Conservation (phyloP, 176 grass and related monocot species). For the Thalia dealbata region DNA sequence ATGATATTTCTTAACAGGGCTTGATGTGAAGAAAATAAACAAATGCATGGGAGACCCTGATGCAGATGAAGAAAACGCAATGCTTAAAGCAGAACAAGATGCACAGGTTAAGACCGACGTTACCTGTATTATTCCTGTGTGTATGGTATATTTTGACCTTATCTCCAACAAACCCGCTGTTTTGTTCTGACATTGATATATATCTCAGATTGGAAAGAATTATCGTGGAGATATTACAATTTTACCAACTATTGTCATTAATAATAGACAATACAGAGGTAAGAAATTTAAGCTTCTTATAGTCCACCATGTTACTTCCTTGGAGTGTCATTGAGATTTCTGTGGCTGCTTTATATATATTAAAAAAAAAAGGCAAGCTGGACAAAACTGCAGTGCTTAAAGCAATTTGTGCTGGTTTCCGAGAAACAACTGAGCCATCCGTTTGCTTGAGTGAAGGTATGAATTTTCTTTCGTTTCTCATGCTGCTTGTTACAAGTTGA, state of each 20-base stretch:
- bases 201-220: conserved; percentile 71
- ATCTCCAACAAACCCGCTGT: conserved; percentile 6
- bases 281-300: conserved; percentile 9
- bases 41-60: conserved; percentile 74
- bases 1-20: conserved; percentile 25
- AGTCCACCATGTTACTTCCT: conserved; percentile 2
- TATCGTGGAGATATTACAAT: conserved; percentile 88
- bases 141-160: neutral
- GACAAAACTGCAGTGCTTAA: conserved; percentile 81
- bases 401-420: conserved; percentile 85
- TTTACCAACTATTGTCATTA: conserved; percentile 85
- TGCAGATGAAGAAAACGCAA: conserved; percentile 65
- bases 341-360: conserved; percentile 13
- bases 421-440: conserved; percentile 61
- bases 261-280: conserved; percentile 98
- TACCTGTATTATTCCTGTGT: neutral
- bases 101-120: conserved; percentile 45
- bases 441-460: conserved; percentile 88
- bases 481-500: neutral
- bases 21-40: conserved; percentile 71
- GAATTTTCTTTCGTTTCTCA: neutral
- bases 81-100: conserved; percentile 86
- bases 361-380: conserved; percentile 45
- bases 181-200: conserved; percentile 16
- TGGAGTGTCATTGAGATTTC: conserved; percentile 17